Evolutionary conservation across 345 rosid genomes (phyloP), one percentile per base, ranked within the genome.

Genomic region (Gossypium stocksii): DNA sequence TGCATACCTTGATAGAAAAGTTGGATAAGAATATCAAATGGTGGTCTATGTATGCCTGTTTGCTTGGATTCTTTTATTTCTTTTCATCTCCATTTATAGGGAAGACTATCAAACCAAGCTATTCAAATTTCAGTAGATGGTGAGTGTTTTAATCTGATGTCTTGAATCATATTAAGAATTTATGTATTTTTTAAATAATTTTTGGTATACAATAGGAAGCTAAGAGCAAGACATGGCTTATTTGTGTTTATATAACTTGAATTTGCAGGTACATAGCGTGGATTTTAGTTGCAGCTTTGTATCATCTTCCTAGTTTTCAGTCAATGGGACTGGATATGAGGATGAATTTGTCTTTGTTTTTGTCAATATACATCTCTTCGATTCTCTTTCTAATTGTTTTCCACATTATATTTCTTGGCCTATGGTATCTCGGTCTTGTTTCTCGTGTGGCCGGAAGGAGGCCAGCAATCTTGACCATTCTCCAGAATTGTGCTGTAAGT

Each of bases 41-140:
- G 99, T 95, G 98, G 99, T 91, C 98, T 56, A 95, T 95, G 96
- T 95, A 95, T 87, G 99, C 89, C 13, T 95, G 99, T 74, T 77
- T 95, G 84, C 93, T 95, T 57, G 99, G 99, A 23, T 95, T 95
- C 85, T 95, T 95, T 90, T 95, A 95, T 83, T 93, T 90, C 94
- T 93, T 95, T 83, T 93, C 99, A 6, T 90, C 99, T 53, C 99
- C 99, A 22, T 95, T 95, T 85, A 74, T 95, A 46, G 93, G 91
- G 82, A 95, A 95, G 92, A 95, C 96, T 56, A 86, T 95, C 82
- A 93, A 86, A 81, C 99, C 99, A 23, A 95, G 94, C 74, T 95
- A 95, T 76, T 91, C 98, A 19, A 95, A 95, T 82, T 95, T 95
- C 83, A 93, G 99, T 80, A 78, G 97, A 67, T 95, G 99, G 99